These are phyloP conservation scores for Exophiala aquamarina DNA, from an alignment of 2,329 filamentous ascomycete genomes.

Conservation along the genomic window DNA sequence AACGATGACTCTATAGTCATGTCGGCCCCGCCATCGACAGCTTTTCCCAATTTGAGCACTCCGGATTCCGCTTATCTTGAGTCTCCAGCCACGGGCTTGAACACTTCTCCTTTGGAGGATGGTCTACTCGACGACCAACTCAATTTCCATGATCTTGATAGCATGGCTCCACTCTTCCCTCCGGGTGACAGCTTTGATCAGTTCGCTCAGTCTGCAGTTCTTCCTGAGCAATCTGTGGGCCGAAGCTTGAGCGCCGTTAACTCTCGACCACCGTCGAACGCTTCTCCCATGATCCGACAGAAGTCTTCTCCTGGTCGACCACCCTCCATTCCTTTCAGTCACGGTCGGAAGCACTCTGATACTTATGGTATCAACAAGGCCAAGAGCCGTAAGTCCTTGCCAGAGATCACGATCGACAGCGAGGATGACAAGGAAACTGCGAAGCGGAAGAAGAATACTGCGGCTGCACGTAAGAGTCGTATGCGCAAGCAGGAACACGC, in stretches of 20 bases:
- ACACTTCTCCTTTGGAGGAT: constrained; percentile 28
- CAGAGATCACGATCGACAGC: constrained; percentile 70
- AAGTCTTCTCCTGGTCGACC: constrained; percentile 37
- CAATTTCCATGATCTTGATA: constrained; percentile 24
- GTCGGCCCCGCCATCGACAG: constrained; percentile 74
- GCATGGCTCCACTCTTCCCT: constrained; percentile 27
- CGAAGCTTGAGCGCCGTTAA: constrained; percentile 16
- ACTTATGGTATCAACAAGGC: constrained; percentile 61
- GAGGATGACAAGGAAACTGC: constrained; percentile 71
- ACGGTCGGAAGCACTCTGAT: constrained; percentile 62
- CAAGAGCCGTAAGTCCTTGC: constrained; percentile 74
- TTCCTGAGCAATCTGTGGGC: constrained; percentile 27
- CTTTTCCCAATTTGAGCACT: constrained; percentile 76
- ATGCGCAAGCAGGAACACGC: constrained; percentile 76
- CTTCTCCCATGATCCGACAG: constrained; percentile 28
- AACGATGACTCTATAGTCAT: constrained; percentile 52
- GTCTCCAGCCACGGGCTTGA: constrained; percentile 49
- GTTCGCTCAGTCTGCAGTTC: constrained; percentile 28
- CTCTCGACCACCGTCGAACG: constrained; percentile 5
- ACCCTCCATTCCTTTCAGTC: constrained; percentile 35
- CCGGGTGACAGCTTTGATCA: constrained; percentile 21
- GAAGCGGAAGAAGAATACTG: constrained; percentile 87
- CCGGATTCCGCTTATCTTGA: constrained; percentile 60
- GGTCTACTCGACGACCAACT: constrained; percentile 28
- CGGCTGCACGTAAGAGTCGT: constrained; percentile 84